Evolutionary conservation across 495 filamentous ascomycete species (phyloP).

Genomic region (Aspergillus kassunensis): DNA sequence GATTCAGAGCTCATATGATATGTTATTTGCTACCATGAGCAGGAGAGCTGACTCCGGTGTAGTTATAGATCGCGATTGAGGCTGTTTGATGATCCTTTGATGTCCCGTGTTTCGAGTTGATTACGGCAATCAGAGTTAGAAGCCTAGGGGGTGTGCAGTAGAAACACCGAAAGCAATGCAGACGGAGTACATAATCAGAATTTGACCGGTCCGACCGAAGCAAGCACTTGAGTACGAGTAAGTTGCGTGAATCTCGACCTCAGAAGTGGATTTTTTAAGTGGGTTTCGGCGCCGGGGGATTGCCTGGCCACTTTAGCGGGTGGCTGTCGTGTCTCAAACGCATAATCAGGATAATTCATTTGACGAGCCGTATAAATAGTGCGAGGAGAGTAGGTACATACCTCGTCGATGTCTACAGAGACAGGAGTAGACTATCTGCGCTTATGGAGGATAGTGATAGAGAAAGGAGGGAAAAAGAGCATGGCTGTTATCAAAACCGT

Average conservation of each 20-base stretch:
- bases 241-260: constrained; percentile 16
- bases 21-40: too few relatives aligned
- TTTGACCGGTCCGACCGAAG: constrained; percentile 8
- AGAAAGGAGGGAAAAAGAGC: background rate
- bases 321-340: constrained; percentile 23
- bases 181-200: too few relatives aligned
- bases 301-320: constrained; percentile 13
- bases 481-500: too few relatives aligned
- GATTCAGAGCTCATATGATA: constrained; percentile 5
- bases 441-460: too few relatives aligned
- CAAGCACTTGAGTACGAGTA: too few relatives aligned
- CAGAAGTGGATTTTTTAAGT: constrained; percentile 15
- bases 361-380: constrained; percentile 2
- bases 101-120: background rate
- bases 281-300: constrained; percentile 18
- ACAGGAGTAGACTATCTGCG: too few relatives aligned
- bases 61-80: background rate
- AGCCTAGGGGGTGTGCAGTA: background rate
- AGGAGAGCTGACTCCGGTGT: background rate
- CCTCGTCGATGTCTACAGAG: too few relatives aligned
- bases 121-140: background rate
- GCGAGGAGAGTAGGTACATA: constrained; percentile 1
- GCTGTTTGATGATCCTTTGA: background rate
- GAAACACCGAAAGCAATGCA: too few relatives aligned
- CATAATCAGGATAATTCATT: constrained; percentile 19